Evolutionary conservation across 768 basidiomycete species (phyloP).

Genomic region (Terana coerulea): DNA sequence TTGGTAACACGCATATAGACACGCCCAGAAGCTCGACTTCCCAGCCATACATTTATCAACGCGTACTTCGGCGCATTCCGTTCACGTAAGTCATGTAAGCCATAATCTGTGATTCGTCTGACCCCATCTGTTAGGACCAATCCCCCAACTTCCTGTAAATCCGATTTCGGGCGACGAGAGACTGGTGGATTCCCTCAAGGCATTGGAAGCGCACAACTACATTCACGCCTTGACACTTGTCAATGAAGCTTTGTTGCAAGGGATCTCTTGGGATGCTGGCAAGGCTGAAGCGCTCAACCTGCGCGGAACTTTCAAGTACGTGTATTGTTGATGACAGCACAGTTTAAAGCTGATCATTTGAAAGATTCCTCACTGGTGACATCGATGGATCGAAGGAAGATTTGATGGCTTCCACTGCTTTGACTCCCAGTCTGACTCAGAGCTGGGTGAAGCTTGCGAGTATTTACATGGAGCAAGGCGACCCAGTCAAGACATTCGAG

Average conservation of each 20-base stretch:
- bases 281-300: constrained; percentile 90
- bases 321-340: constrained; percentile 13
- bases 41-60: constrained; percentile 87
- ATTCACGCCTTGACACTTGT: constrained; percentile 72
- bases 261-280: constrained; percentile 68
- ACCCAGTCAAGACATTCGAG: constrained; percentile 76
- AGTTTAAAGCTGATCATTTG: neutral
- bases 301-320: constrained; percentile 93
- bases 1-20: constrained; percentile 32
- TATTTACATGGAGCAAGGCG: constrained; percentile 94
- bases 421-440: constrained; percentile 73
- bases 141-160: constrained; percentile 67
- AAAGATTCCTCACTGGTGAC: constrained; percentile 85
- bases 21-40: constrained; percentile 72
- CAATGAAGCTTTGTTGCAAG: constrained; percentile 85
- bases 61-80: constrained; percentile 98
- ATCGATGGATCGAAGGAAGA: constrained; percentile 80
- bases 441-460: constrained; percentile 95
- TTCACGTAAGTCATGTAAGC: constrained; percentile 50
- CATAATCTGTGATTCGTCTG: constrained; percentile 5
- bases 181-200: constrained; percentile 73
- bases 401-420: constrained; percentile 67
- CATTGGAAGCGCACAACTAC: constrained; percentile 83
- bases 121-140: constrained; percentile 42
- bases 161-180: constrained; percentile 83